Base-by-base conservation (phyloP, 176 grass and related monocot genomes). In the Bonia amplexicaulis region DNA sequence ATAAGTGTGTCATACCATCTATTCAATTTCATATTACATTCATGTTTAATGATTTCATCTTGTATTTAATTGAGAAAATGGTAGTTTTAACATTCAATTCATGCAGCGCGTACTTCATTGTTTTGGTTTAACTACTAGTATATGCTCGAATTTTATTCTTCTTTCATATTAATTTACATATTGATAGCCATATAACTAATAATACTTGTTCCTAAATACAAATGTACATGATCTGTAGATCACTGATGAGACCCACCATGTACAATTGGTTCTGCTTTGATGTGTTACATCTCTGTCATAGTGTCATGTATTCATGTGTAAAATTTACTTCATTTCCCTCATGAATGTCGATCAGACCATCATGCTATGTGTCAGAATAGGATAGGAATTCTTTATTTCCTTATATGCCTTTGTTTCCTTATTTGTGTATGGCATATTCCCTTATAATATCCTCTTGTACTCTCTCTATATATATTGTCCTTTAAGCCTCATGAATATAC, bases 41-140 rank as follows among this genome's bases (percentile, higher is more conserved):
- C 44, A 75, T 68, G 48, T 77, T 67, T 66, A 66, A 54, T 53
- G 72, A 77, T 85, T 76, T 69, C 15, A 46, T 82, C 17, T 66
- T 82, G 64, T 7, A 64, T 85, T 74, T 66, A 48, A 7, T 85
- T 48, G 39, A 26, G 73, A 45, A 81, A 76, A 89, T 40, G 62
- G 9, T 49, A 76, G 51, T 76, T 76, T 74, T 17, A 19, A n/a
- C 54, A 41, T 69, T 57, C 15, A 64, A 82, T 82, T 90, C 70
- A 75, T 54, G 82, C n/a, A 64, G 22, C 4, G 33, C 17, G 48
- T 55, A 27, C 16, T 82, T 71, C 9, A 42, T 54, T 66, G 22
- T 42, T 64, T 52, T 27, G 45, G 14, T 84, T 53, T 64, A 52
- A 54, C 58, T 84, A 48, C 42, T 8, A 58, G 20, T 58, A 51